phyloP scores from a whole-genome alignment of 148 eudicot genomes.

The Rhododendron molle region DNA sequence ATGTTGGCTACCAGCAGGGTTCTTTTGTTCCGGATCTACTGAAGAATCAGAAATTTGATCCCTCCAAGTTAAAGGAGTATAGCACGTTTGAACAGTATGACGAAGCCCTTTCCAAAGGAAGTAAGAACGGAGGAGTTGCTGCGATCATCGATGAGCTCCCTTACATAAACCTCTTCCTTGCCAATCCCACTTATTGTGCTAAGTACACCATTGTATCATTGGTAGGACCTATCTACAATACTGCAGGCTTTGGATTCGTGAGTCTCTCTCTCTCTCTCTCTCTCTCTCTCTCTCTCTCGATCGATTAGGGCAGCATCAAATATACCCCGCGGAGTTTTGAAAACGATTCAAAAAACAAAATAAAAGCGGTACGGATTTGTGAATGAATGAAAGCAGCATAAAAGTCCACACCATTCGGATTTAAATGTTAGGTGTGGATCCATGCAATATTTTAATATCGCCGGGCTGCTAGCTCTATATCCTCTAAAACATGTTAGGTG shows the following conservation, averaged over 20 bases:
- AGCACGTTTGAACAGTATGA: slow-evolving; percentile 24
- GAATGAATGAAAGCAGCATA: background rate
- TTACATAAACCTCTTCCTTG: slow-evolving; percentile 25
- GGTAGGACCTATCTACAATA: slow-evolving; percentile 18
- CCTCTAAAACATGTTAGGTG: background rate
- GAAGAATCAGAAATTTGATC: slow-evolving; percentile 11
- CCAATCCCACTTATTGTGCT: slow-evolving; percentile 15
- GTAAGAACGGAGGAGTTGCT: slow-evolving; percentile 30
- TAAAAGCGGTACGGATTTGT: background rate
- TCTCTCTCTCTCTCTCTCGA: background rate
- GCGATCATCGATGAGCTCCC: slow-evolving; percentile 37
- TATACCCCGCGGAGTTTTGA: no score
- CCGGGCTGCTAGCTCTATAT: background rate
- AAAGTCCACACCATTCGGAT: background rate
- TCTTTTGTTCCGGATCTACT: slow-evolving; percentile 35
- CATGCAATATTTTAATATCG: background rate
- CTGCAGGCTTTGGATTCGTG: slow-evolving; percentile 43
- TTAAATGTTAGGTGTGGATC: background rate
- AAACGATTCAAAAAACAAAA: background rate
- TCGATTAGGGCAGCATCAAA: background rate
- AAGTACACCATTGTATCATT: slow-evolving; percentile 20
- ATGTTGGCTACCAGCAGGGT: slow-evolving; percentile 40
- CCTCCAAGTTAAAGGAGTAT: slow-evolving; percentile 18
- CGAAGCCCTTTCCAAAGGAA: slow-evolving; percentile 33
- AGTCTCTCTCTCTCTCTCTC: slow-evolving; percentile 10